A percentile compares a stretch with the other conserved stretches of the same genome.
These are phyloP conservation scores for Tillandsia leiboldiana DNA, from an alignment of 176 grass and related monocot species.

Conservation along the genomic window DNA sequence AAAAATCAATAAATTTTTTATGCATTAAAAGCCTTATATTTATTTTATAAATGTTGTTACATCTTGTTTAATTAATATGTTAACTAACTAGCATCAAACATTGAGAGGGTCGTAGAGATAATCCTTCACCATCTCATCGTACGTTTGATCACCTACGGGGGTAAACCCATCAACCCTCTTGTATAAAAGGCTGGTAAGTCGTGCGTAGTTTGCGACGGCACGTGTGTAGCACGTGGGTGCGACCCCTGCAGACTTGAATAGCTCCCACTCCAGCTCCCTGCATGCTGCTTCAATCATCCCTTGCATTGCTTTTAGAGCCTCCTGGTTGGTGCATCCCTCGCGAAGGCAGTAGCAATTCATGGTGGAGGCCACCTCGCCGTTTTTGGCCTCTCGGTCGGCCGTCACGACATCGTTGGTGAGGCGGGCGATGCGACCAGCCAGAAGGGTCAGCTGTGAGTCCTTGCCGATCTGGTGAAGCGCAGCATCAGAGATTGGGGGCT, in stretches of 20 bases:
- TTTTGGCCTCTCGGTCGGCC: background rate
- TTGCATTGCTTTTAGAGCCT: background rate
- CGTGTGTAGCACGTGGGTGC: background rate
- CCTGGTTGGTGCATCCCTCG: background rate
- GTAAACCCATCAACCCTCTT: background rate
- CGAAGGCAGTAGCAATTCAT: background rate
- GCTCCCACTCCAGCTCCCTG: constrained; percentile 5
- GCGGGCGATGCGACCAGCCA: background rate
- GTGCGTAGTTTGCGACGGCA: background rate
- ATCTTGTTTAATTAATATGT: too few relatives aligned
- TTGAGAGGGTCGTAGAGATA: background rate
- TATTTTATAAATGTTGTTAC: too few relatives aligned
- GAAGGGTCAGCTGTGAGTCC: background rate
- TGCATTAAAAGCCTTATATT: too few relatives aligned
- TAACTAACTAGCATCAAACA: too few relatives aligned
- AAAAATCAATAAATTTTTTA: too few relatives aligned
- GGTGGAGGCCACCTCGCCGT: background rate
- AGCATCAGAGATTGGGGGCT: background rate
- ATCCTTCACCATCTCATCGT: background rate
- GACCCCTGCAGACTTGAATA: background rate
- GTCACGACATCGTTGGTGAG: constrained; percentile 1
- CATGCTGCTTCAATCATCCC: background rate
- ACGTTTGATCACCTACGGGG: background rate
- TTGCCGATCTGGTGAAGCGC: background rate
- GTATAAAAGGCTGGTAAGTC: background rate